phyloP scores from a whole-genome alignment of 139 green algal genomes.

The Chlamydomonas applanata region DNA sequence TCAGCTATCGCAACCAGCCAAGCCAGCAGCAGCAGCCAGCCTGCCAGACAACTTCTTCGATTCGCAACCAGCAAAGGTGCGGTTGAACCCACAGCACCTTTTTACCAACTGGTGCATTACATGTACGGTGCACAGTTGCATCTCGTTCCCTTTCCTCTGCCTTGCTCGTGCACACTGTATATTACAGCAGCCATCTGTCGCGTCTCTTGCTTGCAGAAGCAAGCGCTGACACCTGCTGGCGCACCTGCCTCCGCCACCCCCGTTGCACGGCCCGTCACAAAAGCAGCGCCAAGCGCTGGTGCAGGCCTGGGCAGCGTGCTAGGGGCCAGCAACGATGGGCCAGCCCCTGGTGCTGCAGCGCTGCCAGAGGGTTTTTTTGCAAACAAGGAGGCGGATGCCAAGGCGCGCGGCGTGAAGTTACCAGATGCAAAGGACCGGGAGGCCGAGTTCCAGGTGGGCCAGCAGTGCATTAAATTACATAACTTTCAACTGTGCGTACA shows the following conservation, averaged over 20 bases:
- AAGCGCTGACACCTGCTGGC: neutral
- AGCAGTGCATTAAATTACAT: too few relatives aligned
- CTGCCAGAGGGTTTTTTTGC: conserved; percentile 50
- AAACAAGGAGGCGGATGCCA: conserved; percentile 55
- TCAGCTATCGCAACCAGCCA: too few relatives aligned
- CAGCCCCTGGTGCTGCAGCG: neutral
- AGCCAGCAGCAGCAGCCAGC: neutral
- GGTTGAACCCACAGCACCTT: too few relatives aligned
- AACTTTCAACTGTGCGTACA: too few relatives aligned
- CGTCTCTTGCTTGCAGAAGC: neutral
- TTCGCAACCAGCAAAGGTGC: neutral
- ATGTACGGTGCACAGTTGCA: neutral
- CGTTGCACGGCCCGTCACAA: neutral
- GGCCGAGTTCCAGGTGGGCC: conserved; percentile 37
- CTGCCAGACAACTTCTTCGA: conserved; percentile 11
- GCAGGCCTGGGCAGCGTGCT: neutral
- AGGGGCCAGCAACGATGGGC: neutral
- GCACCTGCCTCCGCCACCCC: neutral
- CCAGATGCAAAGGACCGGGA: conserved; percentile 36
- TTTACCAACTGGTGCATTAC: neutral
- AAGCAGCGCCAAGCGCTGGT: neutral
- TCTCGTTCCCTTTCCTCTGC: neutral
- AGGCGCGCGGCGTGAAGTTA: conserved; percentile 46
- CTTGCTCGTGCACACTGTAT: neutral
- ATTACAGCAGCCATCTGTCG: neutral